Base-by-base conservation (phyloP, 352 stramenopile genomes). In the Globisporangium iwayamae region DNA sequence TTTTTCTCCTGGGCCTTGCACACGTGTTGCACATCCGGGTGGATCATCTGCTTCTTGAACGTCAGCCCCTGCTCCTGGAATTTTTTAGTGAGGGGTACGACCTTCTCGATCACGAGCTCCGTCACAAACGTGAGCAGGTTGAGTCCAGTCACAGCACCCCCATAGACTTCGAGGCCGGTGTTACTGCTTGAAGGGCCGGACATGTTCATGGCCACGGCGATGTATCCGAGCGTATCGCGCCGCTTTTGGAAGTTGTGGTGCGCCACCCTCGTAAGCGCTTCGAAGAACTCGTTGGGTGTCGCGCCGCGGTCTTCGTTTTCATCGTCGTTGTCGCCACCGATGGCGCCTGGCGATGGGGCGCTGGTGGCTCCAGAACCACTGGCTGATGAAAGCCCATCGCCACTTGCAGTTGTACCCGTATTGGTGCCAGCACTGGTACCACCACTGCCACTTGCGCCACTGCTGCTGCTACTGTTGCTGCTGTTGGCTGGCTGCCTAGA, bases 11-110 rank as follows among this genome's bases (percentile, higher is more conserved):
- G 81, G 6, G 78, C 60, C 43, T 91, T 90, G 67, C 84, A 89
- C 5, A 92, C 76, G 41, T 85, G 73, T 54, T 92, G 83, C 3
- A 94, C 81, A 43, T 94, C 85, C 0, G 81, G 80, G 46, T 90
- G 73, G 28, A 90, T 74, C 78, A 92, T 90, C 75, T 91, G 83
- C 43, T 91, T 91, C 68, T 94, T 94, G 63, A 94, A 94, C 10
- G 81, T 89, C 13, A 94, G 68, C 2, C 81, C 81, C 71, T 92
- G 83, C 56, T 91, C 79, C 54, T 92, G 83, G 63, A 87, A 89
- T 56, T 90, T 90, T 58, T 85, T 87, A 0, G 85, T 87, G 14
- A 94, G 74, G 2, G 83, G 83, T 28, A 91, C 67, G 1, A 94
- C 62, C 38, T 81, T 86, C 20, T 88, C 79, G 3, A 86, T 73